Conservation (phyloP, 2,329 filamentous ascomycete species). For the Rhynchosporium graminicola region DNA sequence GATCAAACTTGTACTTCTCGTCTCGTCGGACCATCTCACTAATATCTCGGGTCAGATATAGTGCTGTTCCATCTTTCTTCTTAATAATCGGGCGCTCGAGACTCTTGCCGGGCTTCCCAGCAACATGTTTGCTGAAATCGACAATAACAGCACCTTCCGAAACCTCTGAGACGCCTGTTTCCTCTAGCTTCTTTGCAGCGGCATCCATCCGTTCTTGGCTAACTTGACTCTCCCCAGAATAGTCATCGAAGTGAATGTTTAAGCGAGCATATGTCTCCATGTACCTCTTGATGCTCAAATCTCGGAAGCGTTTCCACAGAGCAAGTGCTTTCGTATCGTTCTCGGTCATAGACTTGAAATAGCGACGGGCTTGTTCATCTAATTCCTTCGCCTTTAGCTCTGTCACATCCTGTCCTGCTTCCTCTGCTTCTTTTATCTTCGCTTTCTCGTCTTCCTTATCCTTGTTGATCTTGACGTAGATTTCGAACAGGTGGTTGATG, state of each 20-base stretch:
- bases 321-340: conserved; percentile 60
- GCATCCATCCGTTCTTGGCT: conserved; percentile 65
- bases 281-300: conserved; percentile 67
- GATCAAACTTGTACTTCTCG: conserved; percentile 67
- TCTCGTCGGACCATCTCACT: conserved; percentile 69
- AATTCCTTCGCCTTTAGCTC: conserved; percentile 56
- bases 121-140: conserved; percentile 68
- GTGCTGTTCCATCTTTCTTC: conserved; percentile 72
- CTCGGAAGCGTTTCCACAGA: conserved; percentile 66
- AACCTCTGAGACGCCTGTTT: conserved; percentile 66
- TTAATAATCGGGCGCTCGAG: conserved; percentile 71
- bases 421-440: conserved; percentile 52
- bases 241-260: conserved; percentile 70
- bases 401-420: conserved; percentile 45
- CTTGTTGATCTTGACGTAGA: conserved; percentile 75
- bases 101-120: conserved; percentile 67
- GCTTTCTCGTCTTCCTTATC: conserved; percentile 67
- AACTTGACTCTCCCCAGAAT: conserved; percentile 75
- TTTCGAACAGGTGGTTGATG: conserved; percentile 79
- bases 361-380: conserved; percentile 73
- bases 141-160: conserved; percentile 73
- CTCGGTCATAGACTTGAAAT: conserved; percentile 72
- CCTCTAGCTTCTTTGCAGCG: conserved; percentile 61
- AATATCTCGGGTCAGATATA: conserved; percentile 78
- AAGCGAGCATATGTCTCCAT: conserved; percentile 68